Base-by-base conservation (phyloP, 352 stramenopile species). In the Phytophthora citricola region DNA sequence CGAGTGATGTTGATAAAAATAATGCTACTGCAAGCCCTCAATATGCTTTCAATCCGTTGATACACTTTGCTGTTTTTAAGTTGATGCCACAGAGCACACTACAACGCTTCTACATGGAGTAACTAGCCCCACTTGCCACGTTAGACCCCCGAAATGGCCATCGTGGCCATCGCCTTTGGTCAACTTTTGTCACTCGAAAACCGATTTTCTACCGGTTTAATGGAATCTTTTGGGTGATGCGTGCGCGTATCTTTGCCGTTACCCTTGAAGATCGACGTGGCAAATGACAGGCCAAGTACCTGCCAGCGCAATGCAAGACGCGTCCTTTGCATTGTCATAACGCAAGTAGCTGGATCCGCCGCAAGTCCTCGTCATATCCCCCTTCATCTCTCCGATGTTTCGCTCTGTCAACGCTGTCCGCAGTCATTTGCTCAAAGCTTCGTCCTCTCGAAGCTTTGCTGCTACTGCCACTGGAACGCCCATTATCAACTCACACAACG, bases 401-500 rank as follows among this genome's bases (percentile, higher is more conserved):
- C 51, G 51, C 27, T 40, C 41, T 10, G 11, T 32, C 24, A 47
- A 36, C 22, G 63, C 34, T 29, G 39, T 41, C 24, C 47, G 59
- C 32, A 7, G n/a, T 26, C 49, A 44, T 17, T n/a, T 62, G 9
- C 41, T 57, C n/a, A 70, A 66, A 22, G 15, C 40, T 17, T 36
- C 46, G 31, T 14, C 54, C 44, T 55, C 62, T 7, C 43, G 67
- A 4, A 27, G 26, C 22, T 69, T 75, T 52, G 51, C 52, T 32
- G 58, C 63, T 10, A 63, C 73, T 9, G 67, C 72, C 15, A 68
- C 68, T 5, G 72, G 62, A 14, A 89, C 78, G 41, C 83, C 81
- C 17, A 83, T 90, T 34, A 86, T 97, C 53, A 97, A 97, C 78
- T 97, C 88, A 34, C 87, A 96, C 79, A 97, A 94, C 54, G 90